A percentile compares a stretch with the other conserved stretches of the same genome.
phyloP scores from a whole-genome alignment of 768 basidiomycete species.

The Rhodotorula toruloides region DNA sequence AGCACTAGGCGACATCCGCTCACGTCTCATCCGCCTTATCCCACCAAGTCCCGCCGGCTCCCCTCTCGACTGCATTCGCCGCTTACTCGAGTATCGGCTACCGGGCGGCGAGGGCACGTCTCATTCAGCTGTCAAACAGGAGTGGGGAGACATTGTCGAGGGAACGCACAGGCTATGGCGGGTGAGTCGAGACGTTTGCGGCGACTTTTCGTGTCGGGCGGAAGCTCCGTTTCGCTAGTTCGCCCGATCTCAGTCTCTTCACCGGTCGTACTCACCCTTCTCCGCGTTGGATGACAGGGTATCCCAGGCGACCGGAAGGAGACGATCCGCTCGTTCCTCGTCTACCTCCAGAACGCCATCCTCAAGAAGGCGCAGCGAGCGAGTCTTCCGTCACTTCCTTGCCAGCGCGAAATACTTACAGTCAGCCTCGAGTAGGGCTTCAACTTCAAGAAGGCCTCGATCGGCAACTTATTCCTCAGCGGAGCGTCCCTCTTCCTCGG shows the following conservation, averaged over 20 bases:
- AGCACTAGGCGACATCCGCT: constrained; percentile 34
- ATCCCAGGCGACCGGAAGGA: constrained; percentile 50
- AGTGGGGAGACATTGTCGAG: constrained; percentile 71
- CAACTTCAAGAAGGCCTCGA: constrained; percentile 74
- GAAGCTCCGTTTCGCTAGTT: background rate
- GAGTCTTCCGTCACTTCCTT: background rate
- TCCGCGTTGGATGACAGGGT: constrained; percentile 73
- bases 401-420: too few species aligned
- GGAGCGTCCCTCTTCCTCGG: constrained; percentile 85
- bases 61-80: constrained; percentile 62
- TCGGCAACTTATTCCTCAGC: constrained; percentile 65
- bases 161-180: constrained; percentile 73
- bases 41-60: background rate
- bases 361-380: constrained; percentile 36
- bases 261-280: constrained; percentile 49
- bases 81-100: constrained; percentile 72
- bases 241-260: too few species aligned
- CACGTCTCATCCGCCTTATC: constrained; percentile 35
- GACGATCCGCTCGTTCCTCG: constrained; percentile 69
- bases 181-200: constrained; percentile 64
- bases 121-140: constrained; percentile 65
- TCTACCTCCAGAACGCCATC: constrained; percentile 82
- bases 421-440: constrained; percentile 67
- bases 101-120: constrained; percentile 59
- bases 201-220: too few species aligned